Evolutionary conservation across 352 stramenopile species (phyloP).

Genomic region (Phytophthora colocasiae): DNA sequence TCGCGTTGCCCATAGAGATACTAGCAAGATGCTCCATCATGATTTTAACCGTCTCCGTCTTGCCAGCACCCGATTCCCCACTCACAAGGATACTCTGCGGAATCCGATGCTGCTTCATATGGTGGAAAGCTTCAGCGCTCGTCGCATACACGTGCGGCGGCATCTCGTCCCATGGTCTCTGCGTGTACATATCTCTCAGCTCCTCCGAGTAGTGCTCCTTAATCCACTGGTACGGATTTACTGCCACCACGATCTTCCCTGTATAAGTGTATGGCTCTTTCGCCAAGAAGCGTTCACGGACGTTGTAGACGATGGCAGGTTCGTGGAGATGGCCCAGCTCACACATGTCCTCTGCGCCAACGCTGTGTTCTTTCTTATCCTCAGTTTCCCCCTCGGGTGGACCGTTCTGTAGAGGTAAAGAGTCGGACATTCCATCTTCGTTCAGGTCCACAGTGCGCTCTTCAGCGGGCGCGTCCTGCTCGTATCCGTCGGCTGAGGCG

Average conservation of each 20-base stretch:
- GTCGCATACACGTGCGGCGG: constrained; percentile 93
- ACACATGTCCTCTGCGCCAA: constrained; percentile 87
- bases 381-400: constrained; percentile 18
- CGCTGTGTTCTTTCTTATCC: constrained; percentile 36
- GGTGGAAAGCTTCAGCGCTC: constrained; percentile 81
- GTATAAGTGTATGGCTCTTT: constrained; percentile 96
- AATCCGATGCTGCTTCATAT: constrained; percentile 78
- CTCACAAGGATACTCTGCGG: constrained; percentile 93
- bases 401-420: constrained; percentile 79
- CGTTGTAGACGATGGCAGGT: constrained; percentile 93
- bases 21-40: constrained; percentile 96
- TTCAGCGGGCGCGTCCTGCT: constrained; percentile 34
- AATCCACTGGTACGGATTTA: constrained; percentile 96
- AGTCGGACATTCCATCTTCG: constrained; percentile 77
- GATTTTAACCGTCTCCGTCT: constrained; percentile 97
- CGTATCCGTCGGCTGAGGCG: constrained; percentile 1
- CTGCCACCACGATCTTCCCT: constrained; percentile 96
- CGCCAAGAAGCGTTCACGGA: constrained; percentile 86
- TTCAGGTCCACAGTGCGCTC: constrained; percentile 75
- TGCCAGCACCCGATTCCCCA: constrained; percentile 94
- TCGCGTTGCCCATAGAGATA: constrained; percentile 76
- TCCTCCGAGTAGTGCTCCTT: constrained; percentile 86
- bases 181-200: constrained; percentile 76
- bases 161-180: constrained; percentile 66
- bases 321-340: constrained; percentile 90